Evolutionary conservation across 495 filamentous ascomycete species (phyloP).

Genomic region (Chlorociboria aeruginascens): DNA sequence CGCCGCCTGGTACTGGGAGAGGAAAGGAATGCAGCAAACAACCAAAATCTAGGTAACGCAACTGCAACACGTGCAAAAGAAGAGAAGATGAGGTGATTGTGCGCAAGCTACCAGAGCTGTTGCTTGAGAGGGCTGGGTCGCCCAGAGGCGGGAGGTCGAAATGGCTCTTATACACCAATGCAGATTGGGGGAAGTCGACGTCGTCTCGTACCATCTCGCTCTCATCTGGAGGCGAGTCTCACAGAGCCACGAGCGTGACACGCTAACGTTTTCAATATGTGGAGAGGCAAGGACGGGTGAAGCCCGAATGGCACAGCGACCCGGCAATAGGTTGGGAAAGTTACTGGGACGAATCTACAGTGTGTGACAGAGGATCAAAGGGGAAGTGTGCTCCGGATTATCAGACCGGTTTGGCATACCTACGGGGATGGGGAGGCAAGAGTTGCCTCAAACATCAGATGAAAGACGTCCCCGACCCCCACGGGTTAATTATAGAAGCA

Average conservation of each 20-base stretch:
- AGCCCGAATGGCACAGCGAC: not conserved
- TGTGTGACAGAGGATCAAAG: not conserved
- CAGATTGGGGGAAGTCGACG: not conserved
- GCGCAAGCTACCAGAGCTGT: slow-evolving; percentile 43
- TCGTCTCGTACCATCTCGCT: not conserved
- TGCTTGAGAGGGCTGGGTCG: slow-evolving; percentile 28
- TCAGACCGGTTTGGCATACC: slow-evolving; percentile 1
- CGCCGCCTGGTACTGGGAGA: slow-evolving; percentile 13
- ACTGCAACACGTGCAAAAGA: slow-evolving; percentile 2
- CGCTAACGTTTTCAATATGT: slow-evolving; percentile 19
- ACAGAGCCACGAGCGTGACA: slow-evolving; percentile 14
- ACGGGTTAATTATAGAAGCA: slow-evolving; percentile 4
- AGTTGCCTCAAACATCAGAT: not conserved
- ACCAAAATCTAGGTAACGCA: slow-evolving; percentile 4
- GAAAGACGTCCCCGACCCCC: not conserved
- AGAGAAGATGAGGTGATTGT: slow-evolving; percentile 17
- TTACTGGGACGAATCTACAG: not conserved
- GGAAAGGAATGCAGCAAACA: slow-evolving; percentile 14
- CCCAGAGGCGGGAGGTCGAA: slow-evolving; percentile 27
- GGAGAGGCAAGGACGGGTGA: slow-evolving; percentile 1
- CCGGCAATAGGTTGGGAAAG: slow-evolving; percentile 1
- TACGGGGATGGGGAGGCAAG: not conserved
- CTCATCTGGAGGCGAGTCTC: slow-evolving; percentile 14
- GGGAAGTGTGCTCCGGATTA: not conserved
- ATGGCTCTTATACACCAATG: slow-evolving; percentile 8